Percentiles rank a stretch among this genome's conserved stretches.
Evolutionary conservation across 768 basidiomycete species (phyloP).

Genomic region (Calocera viscosa): DNA sequence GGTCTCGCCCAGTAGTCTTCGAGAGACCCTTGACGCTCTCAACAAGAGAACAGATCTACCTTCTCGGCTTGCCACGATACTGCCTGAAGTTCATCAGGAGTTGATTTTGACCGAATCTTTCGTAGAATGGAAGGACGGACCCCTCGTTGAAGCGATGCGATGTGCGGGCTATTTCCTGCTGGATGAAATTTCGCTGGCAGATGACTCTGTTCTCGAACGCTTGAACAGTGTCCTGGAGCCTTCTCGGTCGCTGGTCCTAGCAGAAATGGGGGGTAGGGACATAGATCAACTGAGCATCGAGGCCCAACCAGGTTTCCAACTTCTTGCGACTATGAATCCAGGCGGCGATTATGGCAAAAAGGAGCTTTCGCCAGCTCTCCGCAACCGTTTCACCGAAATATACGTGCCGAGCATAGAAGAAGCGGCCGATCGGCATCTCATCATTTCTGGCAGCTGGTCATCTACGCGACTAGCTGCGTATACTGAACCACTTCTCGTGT

Average conservation of each 20-base stretch:
- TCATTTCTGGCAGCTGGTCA: slow-evolving; percentile 60
- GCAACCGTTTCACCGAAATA: slow-evolving; percentile 97
- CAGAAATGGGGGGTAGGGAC: slow-evolving; percentile 76
- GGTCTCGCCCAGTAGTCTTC: neutral
- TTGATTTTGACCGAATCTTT: neutral
- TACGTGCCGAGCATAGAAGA: slow-evolving; percentile 86
- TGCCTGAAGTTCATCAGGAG: neutral
- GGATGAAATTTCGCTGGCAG: slow-evolving; percentile 94
- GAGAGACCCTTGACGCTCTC: neutral
- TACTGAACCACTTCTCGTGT: slow-evolving; percentile 57
- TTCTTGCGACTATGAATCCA: slow-evolving; percentile 97
- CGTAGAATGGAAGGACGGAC: slow-evolving; percentile 92
- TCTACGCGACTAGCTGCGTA: slow-evolving; percentile 40
- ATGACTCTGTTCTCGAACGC: slow-evolving; percentile 94
- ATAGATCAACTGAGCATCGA: slow-evolving; percentile 52
- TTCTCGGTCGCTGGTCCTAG: slow-evolving; percentile 72
- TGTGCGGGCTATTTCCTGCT: slow-evolving; percentile 74
- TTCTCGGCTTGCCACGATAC: neutral
- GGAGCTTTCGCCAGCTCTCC: slow-evolving; percentile 88
- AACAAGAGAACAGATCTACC: neutral
- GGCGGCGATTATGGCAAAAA: slow-evolving; percentile 99
- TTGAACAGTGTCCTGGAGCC: slow-evolving; percentile 96
- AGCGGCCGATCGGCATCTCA: slow-evolving; percentile 59
- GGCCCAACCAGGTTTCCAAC: slow-evolving; percentile 62
- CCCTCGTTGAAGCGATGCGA: slow-evolving; percentile 86